phyloP scores from a whole-genome alignment of 345 rosid genomes.

The Noccaea caerulescens region DNA sequence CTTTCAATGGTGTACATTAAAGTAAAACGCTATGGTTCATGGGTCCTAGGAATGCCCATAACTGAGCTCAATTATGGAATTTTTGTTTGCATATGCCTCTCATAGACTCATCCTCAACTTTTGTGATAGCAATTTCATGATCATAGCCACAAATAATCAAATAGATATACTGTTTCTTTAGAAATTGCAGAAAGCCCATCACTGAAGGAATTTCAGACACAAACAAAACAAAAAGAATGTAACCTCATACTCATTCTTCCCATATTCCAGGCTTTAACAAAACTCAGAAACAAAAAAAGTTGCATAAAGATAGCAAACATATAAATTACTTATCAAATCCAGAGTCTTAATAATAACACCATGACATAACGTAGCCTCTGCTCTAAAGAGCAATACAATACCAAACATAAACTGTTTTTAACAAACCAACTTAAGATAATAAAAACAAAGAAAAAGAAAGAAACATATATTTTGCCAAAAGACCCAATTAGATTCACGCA shows the following conservation, averaged over 20 bases:
- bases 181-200: too few species aligned
- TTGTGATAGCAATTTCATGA: neutral
- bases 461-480: constrained; percentile 20
- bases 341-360: constrained; percentile 19
- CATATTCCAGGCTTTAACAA: neutral
- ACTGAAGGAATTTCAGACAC: neutral
- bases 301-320: neutral
- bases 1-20: neutral
- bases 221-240: neutral
- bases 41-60: too few species aligned
- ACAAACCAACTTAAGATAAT: neutral
- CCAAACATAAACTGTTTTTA: constrained; percentile 16
- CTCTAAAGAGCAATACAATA: constrained; percentile 31
- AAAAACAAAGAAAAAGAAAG: neutral
- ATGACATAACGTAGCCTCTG: neutral
- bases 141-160: neutral
- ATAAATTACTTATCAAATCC: neutral
- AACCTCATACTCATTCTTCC: neutral
- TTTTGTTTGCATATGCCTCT: neutral
- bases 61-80: neutral
- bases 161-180: too few species aligned
- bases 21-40: too few species aligned
- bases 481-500: constrained; percentile 70
- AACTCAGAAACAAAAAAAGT: neutral
- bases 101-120: neutral